Evolutionary conservation across 257 asterid genomes (phyloP), one percentile per base, ranked within the genome.

Genomic region (Salvia splendens): DNA sequence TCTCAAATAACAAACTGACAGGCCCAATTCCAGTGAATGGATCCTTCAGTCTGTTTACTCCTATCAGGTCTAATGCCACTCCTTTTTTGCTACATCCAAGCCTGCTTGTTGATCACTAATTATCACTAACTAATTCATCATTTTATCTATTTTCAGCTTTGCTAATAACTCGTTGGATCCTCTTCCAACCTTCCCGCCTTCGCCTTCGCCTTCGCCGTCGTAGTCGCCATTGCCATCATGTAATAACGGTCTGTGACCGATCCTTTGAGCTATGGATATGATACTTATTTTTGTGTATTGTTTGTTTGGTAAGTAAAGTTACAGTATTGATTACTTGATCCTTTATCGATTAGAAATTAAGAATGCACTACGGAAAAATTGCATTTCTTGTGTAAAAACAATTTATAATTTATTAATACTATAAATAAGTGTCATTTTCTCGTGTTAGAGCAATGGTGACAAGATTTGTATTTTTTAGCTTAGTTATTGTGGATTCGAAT

Each of bases 31-130:
- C 99, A 36, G 75, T 81, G 42, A 86, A 86, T 71, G 99, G 99
- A 69, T 93, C 99, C 75, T 93, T 93, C 78, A 74, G 75, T 60
- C 81, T 84, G 45, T 93, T 93, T 75, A 85, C 96, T 72, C 97
- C 97, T 62, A 84, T 86, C 81, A 93, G 99, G 97, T 93, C 75
- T 71, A 70, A 20, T 62, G 12, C 65, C 53, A 32, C 49, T 62
- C 43, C 33, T 0, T 4, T 52, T 50, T 50, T 15, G 20, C 20
- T 17, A 50, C 32, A 15, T 50, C 32, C 56, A 50, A 0, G 24
- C 4, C 12, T 12, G 1, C 4, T 4, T 4, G 50, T 4, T 11
- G 46, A 17, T 17, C 46, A 41, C 11, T 3, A 8, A 7, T 41
- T 41, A 15, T 17, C 7, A 52, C 14, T 52, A 52, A 20, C 58